Base-by-base conservation (phyloP, 108 stramenopile species). In the Cyclotella sp. region DNA sequence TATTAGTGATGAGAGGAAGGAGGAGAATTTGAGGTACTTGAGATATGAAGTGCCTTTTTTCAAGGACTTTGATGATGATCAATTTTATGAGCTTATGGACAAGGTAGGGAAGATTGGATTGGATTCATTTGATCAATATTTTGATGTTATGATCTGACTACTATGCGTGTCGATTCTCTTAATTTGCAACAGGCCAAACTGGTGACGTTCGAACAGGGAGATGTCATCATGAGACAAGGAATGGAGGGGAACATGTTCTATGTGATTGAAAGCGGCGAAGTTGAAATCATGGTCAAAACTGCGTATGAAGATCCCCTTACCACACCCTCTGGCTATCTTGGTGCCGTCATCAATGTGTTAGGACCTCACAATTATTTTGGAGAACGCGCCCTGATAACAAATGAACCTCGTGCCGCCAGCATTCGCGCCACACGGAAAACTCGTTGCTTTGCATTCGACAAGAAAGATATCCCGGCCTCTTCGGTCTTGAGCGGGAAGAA, bases 351-450 rank as follows among this genome's bases (percentile, higher is more conserved):
- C 30, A 91, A 91, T 63, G 75, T 85, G n/a, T 63, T 93, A 12
- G 87, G 81, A 45, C 63, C 87, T 24, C 83, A 88, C 57, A 90
- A 94, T 51, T 95, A 86, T 73, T 97, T 97, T 77, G 96, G 96
- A 18, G 96, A 97, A 85, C 86, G 93, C n/a, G 85, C 93, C 27
- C 76, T 97, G 22, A 89, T 97, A 43, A 97, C 96, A 0, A 88
- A 91, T 34, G 94, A 97, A 76, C 94, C 93, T 4, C 89, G 96
- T 7, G 96, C 96, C 15, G 96, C 96, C 0, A 92, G 85, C 70
- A 91, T 97, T 47, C 90, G 90, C 11, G 93, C 94, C 1, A 54
- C 69, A 72, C 81, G 81, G 21, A 84, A 83, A 22, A 91, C 90
- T 9, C 62, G 79, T 14, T 88, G 87, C 60, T 88, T 88, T 67